phyloP scores from a whole-genome alignment of 1,284 basidiomycete genomes.

The Tilletia indica region DNA sequence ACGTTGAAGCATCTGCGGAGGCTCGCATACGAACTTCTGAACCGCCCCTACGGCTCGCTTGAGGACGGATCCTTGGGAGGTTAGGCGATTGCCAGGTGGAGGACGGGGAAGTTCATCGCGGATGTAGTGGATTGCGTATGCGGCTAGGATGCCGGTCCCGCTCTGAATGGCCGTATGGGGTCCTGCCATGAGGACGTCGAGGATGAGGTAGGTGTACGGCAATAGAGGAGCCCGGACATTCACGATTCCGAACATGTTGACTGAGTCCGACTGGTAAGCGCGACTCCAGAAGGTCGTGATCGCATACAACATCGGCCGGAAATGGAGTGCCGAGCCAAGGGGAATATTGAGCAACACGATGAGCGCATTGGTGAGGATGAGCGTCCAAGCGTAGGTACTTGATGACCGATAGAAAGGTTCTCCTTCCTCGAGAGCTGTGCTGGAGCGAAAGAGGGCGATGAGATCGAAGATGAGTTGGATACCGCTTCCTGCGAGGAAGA shows the following conservation, averaged over 20 bases:
- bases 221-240: neutral
- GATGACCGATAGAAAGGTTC: slow-evolving; percentile 40
- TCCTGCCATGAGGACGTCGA: slow-evolving; percentile 72
- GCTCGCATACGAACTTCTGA: slow-evolving; percentile 15
- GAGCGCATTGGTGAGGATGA: slow-evolving; percentile 36
- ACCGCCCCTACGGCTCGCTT: neutral
- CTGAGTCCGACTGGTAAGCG: neutral
- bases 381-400: slow-evolving; percentile 43
- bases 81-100: slow-evolving; percentile 26
- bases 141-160: slow-evolving; percentile 71
- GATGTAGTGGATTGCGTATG: slow-evolving; percentile 63
- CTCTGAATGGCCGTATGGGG: slow-evolving; percentile 63
- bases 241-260: slow-evolving; percentile 10
- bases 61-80: slow-evolving; percentile 27
- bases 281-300: slow-evolving; percentile 16
- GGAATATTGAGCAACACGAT: slow-evolving; percentile 65
- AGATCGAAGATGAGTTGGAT: slow-evolving; percentile 46
- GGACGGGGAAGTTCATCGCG: slow-evolving; percentile 29
- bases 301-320: slow-evolving; percentile 15
- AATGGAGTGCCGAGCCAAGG: slow-evolving; percentile 54
- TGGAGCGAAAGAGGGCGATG: slow-evolving; percentile 43
- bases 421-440: slow-evolving; percentile 38
- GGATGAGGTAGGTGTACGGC: slow-evolving; percentile 66
- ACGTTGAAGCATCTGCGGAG: slow-evolving; percentile 20
- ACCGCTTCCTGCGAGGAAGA: slow-evolving; percentile 67